These are phyloP conservation scores for Nicotiana rustica DNA, from an alignment of 305 asterid genomes.

Conservation along the genomic window DNA sequence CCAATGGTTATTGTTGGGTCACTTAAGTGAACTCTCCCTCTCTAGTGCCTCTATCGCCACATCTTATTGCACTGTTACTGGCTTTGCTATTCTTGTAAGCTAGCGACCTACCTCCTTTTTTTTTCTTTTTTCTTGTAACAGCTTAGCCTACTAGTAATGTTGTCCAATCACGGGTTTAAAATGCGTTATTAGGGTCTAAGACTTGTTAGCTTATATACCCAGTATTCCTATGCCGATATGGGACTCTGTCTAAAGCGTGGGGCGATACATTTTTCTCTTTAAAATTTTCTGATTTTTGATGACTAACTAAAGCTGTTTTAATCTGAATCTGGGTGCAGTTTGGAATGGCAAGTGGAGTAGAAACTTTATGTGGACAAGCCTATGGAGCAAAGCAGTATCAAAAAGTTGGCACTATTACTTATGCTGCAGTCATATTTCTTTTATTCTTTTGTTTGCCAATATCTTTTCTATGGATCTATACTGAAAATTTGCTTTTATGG, in stretches of 20 bases:
- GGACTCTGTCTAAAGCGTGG: too few relatives aligned
- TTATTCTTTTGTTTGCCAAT: slow-evolving; percentile 54
- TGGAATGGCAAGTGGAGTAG: slow-evolving; percentile 72
- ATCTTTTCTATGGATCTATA: slow-evolving; percentile 54
- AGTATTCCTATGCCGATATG: too few relatives aligned
- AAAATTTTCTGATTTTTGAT: too few relatives aligned
- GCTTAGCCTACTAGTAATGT: too few relatives aligned
- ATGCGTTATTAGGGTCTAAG: too few relatives aligned
- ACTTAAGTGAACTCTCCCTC: slow-evolving; percentile 58
- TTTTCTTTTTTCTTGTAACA: too few relatives aligned
- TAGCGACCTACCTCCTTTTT: not conserved
- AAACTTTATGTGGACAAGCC: slow-evolving; percentile 69
- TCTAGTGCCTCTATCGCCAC: slow-evolving; percentile 65
- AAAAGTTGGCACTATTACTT: slow-evolving; percentile 54
- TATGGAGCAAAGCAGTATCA: slow-evolving; percentile 63
- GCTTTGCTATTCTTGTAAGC: slow-evolving; percentile 58
- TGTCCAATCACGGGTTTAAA: too few relatives aligned
- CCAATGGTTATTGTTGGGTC: slow-evolving; percentile 70
- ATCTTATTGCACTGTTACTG: slow-evolving; percentile 57
- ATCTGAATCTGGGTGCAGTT: slow-evolving; percentile 46
- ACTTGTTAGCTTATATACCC: too few relatives aligned
- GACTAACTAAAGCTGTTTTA: too few relatives aligned
- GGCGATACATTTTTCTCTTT: not conserved
- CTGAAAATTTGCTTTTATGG: slow-evolving; percentile 49
- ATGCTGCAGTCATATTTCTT: slow-evolving; percentile 49